phyloP scores from a whole-genome alignment of 352 stramenopile species.

The Globisporangium irregulare region DNA sequence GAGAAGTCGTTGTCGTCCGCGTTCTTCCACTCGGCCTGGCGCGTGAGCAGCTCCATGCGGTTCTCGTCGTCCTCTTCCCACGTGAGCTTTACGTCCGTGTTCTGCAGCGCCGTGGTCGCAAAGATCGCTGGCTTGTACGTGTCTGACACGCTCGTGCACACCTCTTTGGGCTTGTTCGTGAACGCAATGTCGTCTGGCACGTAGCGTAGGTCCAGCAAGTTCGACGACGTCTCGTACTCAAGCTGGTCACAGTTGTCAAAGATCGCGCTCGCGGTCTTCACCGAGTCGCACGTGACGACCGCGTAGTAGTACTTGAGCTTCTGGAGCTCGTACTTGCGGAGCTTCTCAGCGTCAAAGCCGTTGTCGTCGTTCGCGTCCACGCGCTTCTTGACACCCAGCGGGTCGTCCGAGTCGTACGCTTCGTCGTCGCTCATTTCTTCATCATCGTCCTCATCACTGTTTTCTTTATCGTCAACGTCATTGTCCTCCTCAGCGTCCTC shows the following conservation, averaged over 20 bases:
- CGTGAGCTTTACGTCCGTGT: constrained; percentile 92
- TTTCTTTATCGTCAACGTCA: constrained; percentile 10
- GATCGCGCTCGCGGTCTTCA: constrained; percentile 89
- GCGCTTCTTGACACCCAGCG: constrained; percentile 62
- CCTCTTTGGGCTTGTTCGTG: constrained; percentile 85
- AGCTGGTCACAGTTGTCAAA: constrained; percentile 97
- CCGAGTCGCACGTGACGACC: constrained; percentile 91
- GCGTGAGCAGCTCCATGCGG: constrained; percentile 83
- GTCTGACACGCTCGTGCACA: constrained; percentile 79
- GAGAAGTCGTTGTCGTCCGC: constrained; percentile 92
- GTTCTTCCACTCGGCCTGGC: constrained; percentile 76
- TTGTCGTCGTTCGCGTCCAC: constrained; percentile 54
- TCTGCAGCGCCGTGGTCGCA: constrained; percentile 88
- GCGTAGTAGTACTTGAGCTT: constrained; percentile 99
- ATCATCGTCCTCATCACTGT: constrained; percentile 19
- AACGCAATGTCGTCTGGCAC: constrained; percentile 92
- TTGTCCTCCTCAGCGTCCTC: constrained; percentile 24
- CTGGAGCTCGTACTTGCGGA: constrained; percentile 96
- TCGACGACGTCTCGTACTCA: constrained; percentile 96
- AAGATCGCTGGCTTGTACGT: constrained; percentile 96
- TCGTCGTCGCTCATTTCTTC: constrained; percentile 31
- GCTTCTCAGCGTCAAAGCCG: constrained; percentile 93
- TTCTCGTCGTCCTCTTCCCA: constrained; percentile 95
- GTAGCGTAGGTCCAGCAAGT: constrained; percentile 94
- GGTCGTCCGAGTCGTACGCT: constrained; percentile 68